Evolutionary conservation across 2,329 filamentous ascomycete genomes (phyloP).

Genomic region (Ophiostoma novo-ulmi): DNA sequence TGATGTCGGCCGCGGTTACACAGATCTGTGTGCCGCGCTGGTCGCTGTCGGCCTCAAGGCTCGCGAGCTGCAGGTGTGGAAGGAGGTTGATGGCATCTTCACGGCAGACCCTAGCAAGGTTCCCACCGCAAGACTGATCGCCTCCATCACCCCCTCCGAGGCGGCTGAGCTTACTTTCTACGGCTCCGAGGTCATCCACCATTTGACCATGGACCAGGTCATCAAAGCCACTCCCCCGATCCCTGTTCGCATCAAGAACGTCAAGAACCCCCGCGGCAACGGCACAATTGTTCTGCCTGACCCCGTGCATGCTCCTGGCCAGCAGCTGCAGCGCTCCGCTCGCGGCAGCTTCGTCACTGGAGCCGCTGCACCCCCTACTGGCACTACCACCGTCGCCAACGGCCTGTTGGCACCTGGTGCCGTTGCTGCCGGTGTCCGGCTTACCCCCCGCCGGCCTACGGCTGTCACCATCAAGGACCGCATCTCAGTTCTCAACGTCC

Average conservation of each 20-base stretch:
- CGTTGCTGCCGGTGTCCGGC: constrained; percentile 37
- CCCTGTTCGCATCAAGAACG: constrained; percentile 85
- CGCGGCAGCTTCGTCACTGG: constrained; percentile 22
- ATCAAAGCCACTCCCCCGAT: constrained; percentile 75
- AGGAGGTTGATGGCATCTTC: constrained; percentile 72
- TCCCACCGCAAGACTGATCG: constrained; percentile 83
- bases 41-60: constrained; percentile 85
- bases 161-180: constrained; percentile 94
- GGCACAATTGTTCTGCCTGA: constrained; percentile 84
- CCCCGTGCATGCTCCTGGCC: constrained; percentile 48
- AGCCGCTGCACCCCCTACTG: constrained; percentile 28
- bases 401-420: neutral
- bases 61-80: constrained; percentile 93
- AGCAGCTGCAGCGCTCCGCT: constrained; percentile 48
- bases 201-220: constrained; percentile 96
- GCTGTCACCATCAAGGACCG: constrained; percentile 96
- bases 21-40: constrained; percentile 88
- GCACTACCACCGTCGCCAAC: neutral
- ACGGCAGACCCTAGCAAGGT: constrained; percentile 75
- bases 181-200: constrained; percentile 94
- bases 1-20: constrained; percentile 91
- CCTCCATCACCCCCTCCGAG: constrained; percentile 86
- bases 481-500: constrained; percentile 95
- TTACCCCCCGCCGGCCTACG: constrained; percentile 68
- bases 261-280: constrained; percentile 74